A percentile compares a stretch with the other conserved stretches of the same genome.
phyloP scores from a whole-genome alignment of 495 filamentous ascomycete species.

The Podospora bellae-mahoneyi region DNA sequence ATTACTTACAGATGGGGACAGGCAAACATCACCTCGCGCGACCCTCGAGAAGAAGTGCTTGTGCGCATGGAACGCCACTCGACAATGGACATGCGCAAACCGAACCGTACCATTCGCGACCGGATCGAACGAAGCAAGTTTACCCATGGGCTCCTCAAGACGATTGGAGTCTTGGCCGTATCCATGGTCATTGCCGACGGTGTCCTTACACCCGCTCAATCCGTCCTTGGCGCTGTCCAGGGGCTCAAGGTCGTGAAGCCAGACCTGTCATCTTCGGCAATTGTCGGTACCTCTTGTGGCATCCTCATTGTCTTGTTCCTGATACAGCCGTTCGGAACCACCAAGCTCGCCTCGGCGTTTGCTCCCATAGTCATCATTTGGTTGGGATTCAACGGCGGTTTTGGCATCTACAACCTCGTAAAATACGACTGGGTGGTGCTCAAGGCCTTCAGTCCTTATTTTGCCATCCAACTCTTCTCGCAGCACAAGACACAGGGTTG shows the following conservation, averaged over 20 bases:
- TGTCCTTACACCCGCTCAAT: slow-evolving; percentile 66
- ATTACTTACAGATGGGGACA: not conserved
- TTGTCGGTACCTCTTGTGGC: slow-evolving; percentile 65
- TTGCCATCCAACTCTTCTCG: slow-evolving; percentile 58
- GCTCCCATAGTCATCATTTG: slow-evolving; percentile 74
- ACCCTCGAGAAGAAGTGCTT: slow-evolving; percentile 45
- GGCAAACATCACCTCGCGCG: slow-evolving; percentile 46
- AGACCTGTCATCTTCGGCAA: slow-evolving; percentile 47
- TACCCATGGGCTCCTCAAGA: slow-evolving; percentile 54
- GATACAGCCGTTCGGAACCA: slow-evolving; percentile 67
- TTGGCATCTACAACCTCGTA: slow-evolving; percentile 67
- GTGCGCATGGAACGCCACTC: slow-evolving; percentile 58
- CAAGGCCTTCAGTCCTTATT: slow-evolving; percentile 69
- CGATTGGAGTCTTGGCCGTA: slow-evolving; percentile 65
- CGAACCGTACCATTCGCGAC: slow-evolving; percentile 50
- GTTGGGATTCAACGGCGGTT: slow-evolving; percentile 62
- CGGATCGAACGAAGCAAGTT: slow-evolving; percentile 55
- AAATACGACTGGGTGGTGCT: slow-evolving; percentile 61
- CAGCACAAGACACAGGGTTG: slow-evolving; percentile 62
- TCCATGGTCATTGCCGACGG: slow-evolving; percentile 67
- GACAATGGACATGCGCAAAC: slow-evolving; percentile 50
- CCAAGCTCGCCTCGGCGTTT: slow-evolving; percentile 60
- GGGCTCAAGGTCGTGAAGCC: slow-evolving; percentile 52
- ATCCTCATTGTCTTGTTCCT: slow-evolving; percentile 66
- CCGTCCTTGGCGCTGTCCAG: slow-evolving; percentile 67